Conservation (phyloP, 495 filamentous ascomycete genomes). For the Xylaria castorea region DNA sequence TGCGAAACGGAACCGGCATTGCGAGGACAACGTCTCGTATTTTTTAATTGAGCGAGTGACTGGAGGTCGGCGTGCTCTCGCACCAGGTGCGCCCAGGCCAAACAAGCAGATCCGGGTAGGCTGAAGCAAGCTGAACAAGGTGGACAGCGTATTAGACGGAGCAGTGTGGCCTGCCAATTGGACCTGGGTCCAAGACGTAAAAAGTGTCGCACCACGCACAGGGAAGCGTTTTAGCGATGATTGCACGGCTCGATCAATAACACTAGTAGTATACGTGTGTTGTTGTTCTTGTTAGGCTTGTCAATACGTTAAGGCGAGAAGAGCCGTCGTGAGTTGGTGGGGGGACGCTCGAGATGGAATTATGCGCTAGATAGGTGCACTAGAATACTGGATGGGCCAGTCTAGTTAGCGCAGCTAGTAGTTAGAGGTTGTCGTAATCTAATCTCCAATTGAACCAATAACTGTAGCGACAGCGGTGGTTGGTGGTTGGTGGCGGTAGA, state of each 20-base stretch:
- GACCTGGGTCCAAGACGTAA: not conserved
- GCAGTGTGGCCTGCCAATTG: slow-evolving; percentile 11
- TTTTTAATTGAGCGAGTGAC: slow-evolving; percentile 16
- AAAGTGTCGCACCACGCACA: not conserved
- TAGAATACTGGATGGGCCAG: slow-evolving; percentile 2
- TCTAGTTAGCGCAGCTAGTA: not conserved
- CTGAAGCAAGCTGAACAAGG: slow-evolving; percentile 3
- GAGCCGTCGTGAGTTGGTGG: slow-evolving; percentile 9
- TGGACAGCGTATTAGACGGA: slow-evolving; percentile 5
- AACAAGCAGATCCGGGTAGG: slow-evolving; percentile 8
- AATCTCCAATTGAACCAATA: slow-evolving; percentile 3
- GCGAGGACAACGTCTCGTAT: not conserved
- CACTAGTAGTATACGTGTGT: not conserved
- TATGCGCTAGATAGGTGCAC: not conserved
- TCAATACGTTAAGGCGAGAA: not conserved
- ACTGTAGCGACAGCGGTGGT: not conserved
- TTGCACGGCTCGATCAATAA: not conserved
- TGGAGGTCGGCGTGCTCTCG: not conserved
- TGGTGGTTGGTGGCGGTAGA: not conserved
- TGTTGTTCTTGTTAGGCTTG: not conserved
- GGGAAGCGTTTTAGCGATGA: not conserved
- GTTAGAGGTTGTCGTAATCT: not conserved
- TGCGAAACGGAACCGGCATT: slow-evolving; percentile 28
- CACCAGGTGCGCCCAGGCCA: not conserved
- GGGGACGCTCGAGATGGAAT: slow-evolving; percentile 1